A percentile compares a stretch with the other conserved stretches of the same genome.
These are phyloP conservation scores for Leccinum subrobustum DNA, from an alignment of 1,284 basidiomycete species.

Conservation along the genomic window DNA sequence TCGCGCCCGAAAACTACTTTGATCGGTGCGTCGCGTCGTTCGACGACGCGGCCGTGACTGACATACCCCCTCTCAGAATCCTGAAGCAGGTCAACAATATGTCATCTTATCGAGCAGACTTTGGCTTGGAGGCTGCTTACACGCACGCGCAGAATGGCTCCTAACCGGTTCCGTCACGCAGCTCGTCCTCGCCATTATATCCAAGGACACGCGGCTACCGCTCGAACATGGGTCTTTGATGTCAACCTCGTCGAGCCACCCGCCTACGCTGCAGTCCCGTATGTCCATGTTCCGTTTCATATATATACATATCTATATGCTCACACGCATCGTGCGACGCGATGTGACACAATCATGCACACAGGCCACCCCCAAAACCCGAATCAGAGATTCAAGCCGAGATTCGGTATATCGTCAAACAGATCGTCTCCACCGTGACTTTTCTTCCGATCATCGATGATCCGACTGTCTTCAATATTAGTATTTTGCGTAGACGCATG, in stretches of 20 bases:
- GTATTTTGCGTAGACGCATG: conserved; percentile 82
- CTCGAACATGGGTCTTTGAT: conserved; percentile 98
- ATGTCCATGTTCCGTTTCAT: conserved; percentile 23
- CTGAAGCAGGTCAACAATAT: conserved; percentile 87
- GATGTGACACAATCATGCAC: conserved; percentile 3
- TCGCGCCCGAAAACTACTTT: too few species aligned
- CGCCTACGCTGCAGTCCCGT: conserved; percentile 49
- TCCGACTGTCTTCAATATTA: conserved; percentile 91
- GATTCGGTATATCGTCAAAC: conserved; percentile 97
- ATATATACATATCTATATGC: not conserved
- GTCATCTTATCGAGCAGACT: conserved; percentile 24
- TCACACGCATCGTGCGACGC: not conserved
- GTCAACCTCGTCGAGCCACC: conserved; percentile 75
- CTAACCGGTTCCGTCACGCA: conserved; percentile 87
- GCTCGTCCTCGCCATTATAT: conserved; percentile 95
- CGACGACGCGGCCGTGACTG: not conserved
- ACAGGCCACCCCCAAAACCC: conserved; percentile 57
- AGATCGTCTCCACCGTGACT: conserved; percentile 95
- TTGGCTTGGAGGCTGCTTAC: not conserved
- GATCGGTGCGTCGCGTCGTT: conserved; percentile 44
- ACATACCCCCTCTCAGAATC: conserved; percentile 54
- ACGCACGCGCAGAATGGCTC: conserved; percentile 73
- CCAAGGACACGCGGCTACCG: conserved; percentile 88
- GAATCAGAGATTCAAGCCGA: conserved; percentile 96
- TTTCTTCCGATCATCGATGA: conserved; percentile 95